A percentile compares a stretch with the other conserved stretches of the same genome.
These are phyloP conservation scores for Toxicodendron radicans DNA, from an alignment of 345 rosid genomes.

Conservation along the genomic window DNA sequence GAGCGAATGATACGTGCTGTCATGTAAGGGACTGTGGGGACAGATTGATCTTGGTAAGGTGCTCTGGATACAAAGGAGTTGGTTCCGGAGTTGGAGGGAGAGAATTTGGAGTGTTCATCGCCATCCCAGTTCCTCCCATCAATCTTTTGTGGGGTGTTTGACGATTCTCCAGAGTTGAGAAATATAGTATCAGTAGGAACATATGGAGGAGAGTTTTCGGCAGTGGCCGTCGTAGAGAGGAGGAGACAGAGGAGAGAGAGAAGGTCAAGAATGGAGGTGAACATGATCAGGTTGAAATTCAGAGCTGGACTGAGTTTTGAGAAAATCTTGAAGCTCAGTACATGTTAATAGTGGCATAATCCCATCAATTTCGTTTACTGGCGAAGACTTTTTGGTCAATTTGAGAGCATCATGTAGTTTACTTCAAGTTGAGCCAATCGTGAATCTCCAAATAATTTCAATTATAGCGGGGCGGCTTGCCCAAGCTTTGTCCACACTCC, in stretches of 20 bases:
- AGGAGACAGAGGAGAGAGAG: background rate
- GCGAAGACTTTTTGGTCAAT: background rate
- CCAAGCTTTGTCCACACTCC: no score
- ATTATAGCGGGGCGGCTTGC: no score
- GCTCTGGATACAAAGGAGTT: background rate
- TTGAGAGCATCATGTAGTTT: background rate
- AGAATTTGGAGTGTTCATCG: slow-evolving; percentile 25
- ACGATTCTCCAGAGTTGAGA: slow-evolving; percentile 25
- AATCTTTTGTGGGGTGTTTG: background rate
- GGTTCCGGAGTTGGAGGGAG: background rate
- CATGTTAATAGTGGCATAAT: no score
- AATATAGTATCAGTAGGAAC: slow-evolving; percentile 7
- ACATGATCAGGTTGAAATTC: background rate
- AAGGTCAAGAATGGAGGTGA: background rate
- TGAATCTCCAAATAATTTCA: no score
- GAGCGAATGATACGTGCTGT: slow-evolving; percentile 27
- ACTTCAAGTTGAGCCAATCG: background rate
- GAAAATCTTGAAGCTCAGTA: no score
- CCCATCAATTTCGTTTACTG: no score
- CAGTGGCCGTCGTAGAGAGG: background rate
- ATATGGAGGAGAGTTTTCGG: background rate
- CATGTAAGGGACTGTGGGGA: background rate
- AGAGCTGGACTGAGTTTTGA: background rate
- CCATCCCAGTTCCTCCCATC: slow-evolving; percentile 28
- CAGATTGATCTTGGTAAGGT: background rate